phyloP scores from a whole-genome alignment of 1,284 basidiomycete genomes.

The Cryptococcus amylolentus region DNA sequence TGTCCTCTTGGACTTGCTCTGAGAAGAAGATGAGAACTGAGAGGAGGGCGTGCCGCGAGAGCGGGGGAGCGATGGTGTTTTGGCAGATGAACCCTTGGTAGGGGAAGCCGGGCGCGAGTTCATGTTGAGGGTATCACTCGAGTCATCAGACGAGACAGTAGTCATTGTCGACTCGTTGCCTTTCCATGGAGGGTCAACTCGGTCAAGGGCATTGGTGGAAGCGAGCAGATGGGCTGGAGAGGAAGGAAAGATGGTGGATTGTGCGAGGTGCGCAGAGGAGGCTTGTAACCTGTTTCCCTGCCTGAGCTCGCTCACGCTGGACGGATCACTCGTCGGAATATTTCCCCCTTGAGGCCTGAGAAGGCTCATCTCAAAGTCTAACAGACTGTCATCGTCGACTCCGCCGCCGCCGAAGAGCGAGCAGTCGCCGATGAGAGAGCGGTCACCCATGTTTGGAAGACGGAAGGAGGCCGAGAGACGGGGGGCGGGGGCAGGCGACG shows the following conservation, averaged over 20 bases:
- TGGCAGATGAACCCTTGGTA: not conserved
- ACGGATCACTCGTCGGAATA: not conserved
- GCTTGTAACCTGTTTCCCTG: too few species aligned
- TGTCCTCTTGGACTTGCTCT: conserved; percentile 12
- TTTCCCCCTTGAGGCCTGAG: conserved; percentile 3
- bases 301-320: not conserved
- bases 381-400: conserved; percentile 12
- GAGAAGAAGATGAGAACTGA: not conserved
- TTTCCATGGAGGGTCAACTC: conserved; percentile 13
- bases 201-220: conserved; percentile 12
- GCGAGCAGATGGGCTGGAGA: conserved; percentile 22
- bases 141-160: not conserved
- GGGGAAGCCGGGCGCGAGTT: not conserved
- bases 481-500: not conserved
- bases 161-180: conserved; percentile 2
- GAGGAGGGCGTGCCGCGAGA: conserved; percentile 4
- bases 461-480: conserved; percentile 15
- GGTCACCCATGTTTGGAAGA: conserved; percentile 7
- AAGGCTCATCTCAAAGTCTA: conserved; percentile 7
- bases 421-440: conserved; percentile 13
- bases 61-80: not conserved
- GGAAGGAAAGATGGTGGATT: conserved; percentile 17
- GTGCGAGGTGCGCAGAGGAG: conserved; percentile 4
- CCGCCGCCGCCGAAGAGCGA: conserved; percentile 11
- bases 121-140: not conserved